phyloP scores from a whole-genome alignment of 2,329 filamentous ascomycete genomes.

The Beauveria varroae region DNA sequence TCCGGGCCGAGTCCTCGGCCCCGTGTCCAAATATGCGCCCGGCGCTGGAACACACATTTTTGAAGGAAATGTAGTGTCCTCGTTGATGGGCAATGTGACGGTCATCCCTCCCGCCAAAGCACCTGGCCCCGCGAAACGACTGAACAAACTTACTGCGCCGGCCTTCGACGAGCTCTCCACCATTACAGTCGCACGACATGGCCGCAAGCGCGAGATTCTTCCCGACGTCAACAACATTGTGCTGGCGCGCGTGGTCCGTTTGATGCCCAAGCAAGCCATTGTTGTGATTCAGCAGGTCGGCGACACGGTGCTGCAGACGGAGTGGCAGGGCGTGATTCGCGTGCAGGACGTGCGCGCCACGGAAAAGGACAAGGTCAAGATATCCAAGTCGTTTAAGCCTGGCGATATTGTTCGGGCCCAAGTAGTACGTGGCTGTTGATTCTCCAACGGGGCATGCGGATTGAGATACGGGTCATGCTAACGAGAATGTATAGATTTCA shows the following conservation, averaged over 20 bases:
- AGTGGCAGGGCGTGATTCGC: constrained; percentile 79
- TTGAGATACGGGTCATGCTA: not conserved
- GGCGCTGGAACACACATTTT: constrained; percentile 82
- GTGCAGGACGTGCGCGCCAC: constrained; percentile 89
- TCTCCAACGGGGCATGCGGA: not conserved
- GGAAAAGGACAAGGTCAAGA: constrained; percentile 90
- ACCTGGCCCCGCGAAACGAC: constrained; percentile 48
- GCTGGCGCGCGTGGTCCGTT: constrained; percentile 76
- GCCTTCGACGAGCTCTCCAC: constrained; percentile 38
- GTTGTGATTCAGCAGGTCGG: constrained; percentile 81
- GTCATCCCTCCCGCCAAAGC: constrained; percentile 40
- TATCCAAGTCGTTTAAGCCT: constrained; percentile 84
- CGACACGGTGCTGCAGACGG: constrained; percentile 62
- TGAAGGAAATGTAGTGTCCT: constrained; percentile 68
- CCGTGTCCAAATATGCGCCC: constrained; percentile 56
- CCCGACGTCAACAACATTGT: constrained; percentile 76
- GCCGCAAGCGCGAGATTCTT: constrained; percentile 59
- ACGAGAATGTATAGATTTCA: constrained; percentile 55
- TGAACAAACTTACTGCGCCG: constrained; percentile 48
- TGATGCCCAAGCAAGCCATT: constrained; percentile 77
- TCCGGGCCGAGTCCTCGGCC: constrained; percentile 75
- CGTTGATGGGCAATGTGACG: constrained; percentile 66
- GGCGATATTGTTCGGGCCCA: constrained; percentile 85
- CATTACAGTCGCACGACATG: constrained; percentile 47
- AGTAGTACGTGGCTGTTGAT: constrained; percentile 51